Evolutionary conservation across 805 yeast species (phyloP).

Genomic region (Hanseniaspora thailandica): DNA sequence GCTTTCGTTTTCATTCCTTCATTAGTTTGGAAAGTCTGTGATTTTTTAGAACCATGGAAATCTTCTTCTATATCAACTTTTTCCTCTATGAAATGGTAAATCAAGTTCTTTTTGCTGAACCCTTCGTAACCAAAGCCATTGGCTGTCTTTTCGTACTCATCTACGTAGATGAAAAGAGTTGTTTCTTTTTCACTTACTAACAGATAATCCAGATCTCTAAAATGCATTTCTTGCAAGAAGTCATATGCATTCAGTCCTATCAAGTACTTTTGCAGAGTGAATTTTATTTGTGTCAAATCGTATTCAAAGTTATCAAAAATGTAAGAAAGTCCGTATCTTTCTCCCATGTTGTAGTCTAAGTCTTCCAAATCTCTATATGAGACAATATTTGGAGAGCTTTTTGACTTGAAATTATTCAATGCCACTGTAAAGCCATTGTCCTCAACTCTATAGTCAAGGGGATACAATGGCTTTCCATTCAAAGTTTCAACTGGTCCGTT

Average conservation of each 20-base stretch:
- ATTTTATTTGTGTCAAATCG: slow-evolving; percentile 18
- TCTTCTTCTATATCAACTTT: slow-evolving; percentile 27
- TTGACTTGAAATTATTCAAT: slow-evolving; percentile 28
- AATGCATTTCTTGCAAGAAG: slow-evolving; percentile 58
- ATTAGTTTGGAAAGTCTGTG: slow-evolving; percentile 18
- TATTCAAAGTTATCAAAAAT: slow-evolving; percentile 30
- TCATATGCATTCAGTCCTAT: slow-evolving; percentile 47
- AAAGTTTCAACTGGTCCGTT: slow-evolving; percentile 21
- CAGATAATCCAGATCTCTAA: slow-evolving; percentile 44
- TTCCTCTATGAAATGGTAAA: slow-evolving; percentile 56
- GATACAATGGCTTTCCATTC: slow-evolving; percentile 20
- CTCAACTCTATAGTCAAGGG: slow-evolving; percentile 19
- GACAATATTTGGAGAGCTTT: slow-evolving; percentile 33
- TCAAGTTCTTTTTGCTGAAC: slow-evolving; percentile 30
- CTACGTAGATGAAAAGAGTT: slow-evolving; percentile 47
- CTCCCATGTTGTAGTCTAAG: background rate
- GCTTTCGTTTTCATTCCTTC: slow-evolving; percentile 8
- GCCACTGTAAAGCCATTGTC: slow-evolving; percentile 29
- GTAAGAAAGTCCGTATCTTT: slow-evolving; percentile 39
- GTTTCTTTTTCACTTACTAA: slow-evolving; percentile 46
- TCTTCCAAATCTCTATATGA: slow-evolving; percentile 19
- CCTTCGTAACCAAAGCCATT: slow-evolving; percentile 29
- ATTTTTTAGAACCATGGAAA: slow-evolving; percentile 19
- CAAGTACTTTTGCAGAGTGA: slow-evolving; percentile 49
- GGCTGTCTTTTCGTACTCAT: slow-evolving; percentile 16